These are phyloP conservation scores for Pyrenula aspistea DNA, from an alignment of 495 filamentous ascomycete species.

Conservation along the genomic window DNA sequence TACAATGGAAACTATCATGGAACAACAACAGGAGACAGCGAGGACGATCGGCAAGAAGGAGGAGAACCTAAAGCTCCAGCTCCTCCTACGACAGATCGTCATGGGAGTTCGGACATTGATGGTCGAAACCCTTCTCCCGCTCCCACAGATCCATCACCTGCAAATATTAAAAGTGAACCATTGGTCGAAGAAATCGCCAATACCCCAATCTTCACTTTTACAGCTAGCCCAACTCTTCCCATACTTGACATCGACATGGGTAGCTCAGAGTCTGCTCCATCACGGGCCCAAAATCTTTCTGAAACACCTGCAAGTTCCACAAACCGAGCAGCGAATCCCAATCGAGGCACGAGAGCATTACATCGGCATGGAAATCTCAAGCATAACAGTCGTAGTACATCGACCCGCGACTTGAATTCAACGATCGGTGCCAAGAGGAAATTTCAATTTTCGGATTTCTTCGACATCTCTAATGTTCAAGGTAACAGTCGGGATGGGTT, in stretches of 20 bases:
- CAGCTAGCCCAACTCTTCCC: slow-evolving; percentile 46
- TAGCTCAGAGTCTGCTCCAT: slow-evolving; percentile 25
- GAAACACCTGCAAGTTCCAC: slow-evolving; percentile 11
- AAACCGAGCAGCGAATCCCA: slow-evolving; percentile 25
- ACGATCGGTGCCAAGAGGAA: slow-evolving; percentile 67
- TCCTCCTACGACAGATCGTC: not conserved
- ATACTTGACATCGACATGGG: slow-evolving; percentile 60
- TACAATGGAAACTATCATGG: slow-evolving; percentile 39
- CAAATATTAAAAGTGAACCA: not conserved
- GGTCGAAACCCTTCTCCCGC: not conserved
- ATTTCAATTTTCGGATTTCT: slow-evolving; percentile 65
- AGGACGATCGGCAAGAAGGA: slow-evolving; percentile 54
- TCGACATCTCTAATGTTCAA: slow-evolving; percentile 62
- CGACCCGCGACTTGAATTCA: slow-evolving; percentile 28
- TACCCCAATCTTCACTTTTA: slow-evolving; percentile 35
- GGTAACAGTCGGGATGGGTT: slow-evolving; percentile 53
- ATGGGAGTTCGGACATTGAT: not conserved
- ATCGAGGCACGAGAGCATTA: slow-evolving; percentile 22
- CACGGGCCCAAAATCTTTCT: slow-evolving; percentile 6
- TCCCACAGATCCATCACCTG: not conserved
- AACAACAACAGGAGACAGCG: slow-evolving; percentile 48
- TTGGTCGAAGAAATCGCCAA: not conserved
- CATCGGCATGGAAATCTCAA: slow-evolving; percentile 33
- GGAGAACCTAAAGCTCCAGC: slow-evolving; percentile 18
- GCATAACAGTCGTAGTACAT: slow-evolving; percentile 28